Evolutionary conservation across 495 filamentous ascomycete species (phyloP).

Genomic region (Achaetomiella virescens): DNA sequence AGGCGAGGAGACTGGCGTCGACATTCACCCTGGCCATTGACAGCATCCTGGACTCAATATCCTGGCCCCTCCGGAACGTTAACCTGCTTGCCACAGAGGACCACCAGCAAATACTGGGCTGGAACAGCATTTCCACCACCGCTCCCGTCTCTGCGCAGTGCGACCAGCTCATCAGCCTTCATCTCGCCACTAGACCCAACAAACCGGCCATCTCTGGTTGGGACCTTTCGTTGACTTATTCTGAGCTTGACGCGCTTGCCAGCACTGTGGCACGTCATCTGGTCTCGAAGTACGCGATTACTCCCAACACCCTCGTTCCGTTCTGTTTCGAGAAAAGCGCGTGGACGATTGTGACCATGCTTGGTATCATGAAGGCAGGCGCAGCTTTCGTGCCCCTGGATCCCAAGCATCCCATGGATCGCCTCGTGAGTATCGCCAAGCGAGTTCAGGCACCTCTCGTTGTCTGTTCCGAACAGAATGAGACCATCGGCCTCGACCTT

Average conservation of each 20-base stretch:
- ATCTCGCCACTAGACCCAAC: not conserved
- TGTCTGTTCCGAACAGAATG: slow-evolving; percentile 2
- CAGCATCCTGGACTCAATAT: slow-evolving; percentile 5
- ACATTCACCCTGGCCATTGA: slow-evolving; percentile 2
- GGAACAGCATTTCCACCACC: not conserved
- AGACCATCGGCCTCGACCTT: not conserved
- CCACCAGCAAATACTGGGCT: not conserved
- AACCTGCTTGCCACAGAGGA: not conserved
- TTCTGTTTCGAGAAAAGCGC: slow-evolving; percentile 46
- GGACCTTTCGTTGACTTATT: not conserved
- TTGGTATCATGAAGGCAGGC: slow-evolving; percentile 44
- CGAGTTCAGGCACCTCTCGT: not conserved
- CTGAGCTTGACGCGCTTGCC: not conserved
- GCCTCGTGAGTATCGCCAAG: not conserved
- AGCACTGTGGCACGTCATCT: not conserved
- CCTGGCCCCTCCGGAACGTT: not conserved
- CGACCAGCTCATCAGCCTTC: slow-evolving; percentile 5
- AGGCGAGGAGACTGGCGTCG: not conserved
- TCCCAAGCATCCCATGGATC: slow-evolving; percentile 39
- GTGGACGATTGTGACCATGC: slow-evolving; percentile 36
- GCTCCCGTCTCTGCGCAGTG: not conserved
- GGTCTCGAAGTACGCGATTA: not conserved
- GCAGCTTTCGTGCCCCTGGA: slow-evolving; percentile 49
- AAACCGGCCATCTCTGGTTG: not conserved
- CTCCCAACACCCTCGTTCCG: slow-evolving; percentile 26